Conservation (phyloP, 2,329 filamentous ascomycete species). For the Alternaria sp. region DNA sequence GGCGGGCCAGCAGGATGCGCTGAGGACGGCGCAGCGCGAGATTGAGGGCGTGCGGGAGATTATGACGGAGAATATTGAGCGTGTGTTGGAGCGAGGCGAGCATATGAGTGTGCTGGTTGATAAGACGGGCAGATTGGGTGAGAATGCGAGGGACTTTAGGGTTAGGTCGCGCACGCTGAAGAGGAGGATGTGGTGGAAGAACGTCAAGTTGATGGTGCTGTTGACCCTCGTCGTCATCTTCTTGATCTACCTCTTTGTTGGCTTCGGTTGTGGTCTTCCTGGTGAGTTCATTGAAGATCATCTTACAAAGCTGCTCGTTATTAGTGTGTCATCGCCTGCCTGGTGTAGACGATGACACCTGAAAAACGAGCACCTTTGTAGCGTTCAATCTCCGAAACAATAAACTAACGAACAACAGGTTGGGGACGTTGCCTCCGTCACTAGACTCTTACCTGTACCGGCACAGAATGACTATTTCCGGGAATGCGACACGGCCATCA, state of each 20-base stretch:
- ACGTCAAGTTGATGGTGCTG: constrained; percentile 90
- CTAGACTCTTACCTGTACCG: constrained; percentile 14
- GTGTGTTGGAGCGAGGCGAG: constrained; percentile 84
- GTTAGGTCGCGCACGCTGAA: constrained; percentile 85
- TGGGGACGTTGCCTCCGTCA: constrained; percentile 52
- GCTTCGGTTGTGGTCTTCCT: constrained; percentile 75
- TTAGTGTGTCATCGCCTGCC: not conserved
- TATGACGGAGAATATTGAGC: constrained; percentile 95
- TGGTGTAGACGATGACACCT: not conserved
- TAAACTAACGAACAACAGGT: constrained; percentile 38
- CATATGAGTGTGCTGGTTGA: constrained; percentile 92
- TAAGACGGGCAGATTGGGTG: constrained; percentile 92
- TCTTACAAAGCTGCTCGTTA: not conserved
- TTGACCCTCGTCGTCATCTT: constrained; percentile 75
- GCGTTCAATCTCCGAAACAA: not conserved
- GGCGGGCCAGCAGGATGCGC: constrained; percentile 75
- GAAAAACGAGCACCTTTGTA: not conserved
- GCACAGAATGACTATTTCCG: not conserved
- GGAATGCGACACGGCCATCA: not conserved
- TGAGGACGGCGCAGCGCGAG: constrained; percentile 82
- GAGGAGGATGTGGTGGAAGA: constrained; percentile 99
- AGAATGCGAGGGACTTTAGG: constrained; percentile 87
- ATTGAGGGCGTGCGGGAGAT: constrained; percentile 92
- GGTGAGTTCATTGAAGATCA: constrained; percentile 41
- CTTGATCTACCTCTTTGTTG: constrained; percentile 74